Evolutionary conservation across 116 monocot genomes (phyloP).

Genomic region (Zostera marina): DNA sequence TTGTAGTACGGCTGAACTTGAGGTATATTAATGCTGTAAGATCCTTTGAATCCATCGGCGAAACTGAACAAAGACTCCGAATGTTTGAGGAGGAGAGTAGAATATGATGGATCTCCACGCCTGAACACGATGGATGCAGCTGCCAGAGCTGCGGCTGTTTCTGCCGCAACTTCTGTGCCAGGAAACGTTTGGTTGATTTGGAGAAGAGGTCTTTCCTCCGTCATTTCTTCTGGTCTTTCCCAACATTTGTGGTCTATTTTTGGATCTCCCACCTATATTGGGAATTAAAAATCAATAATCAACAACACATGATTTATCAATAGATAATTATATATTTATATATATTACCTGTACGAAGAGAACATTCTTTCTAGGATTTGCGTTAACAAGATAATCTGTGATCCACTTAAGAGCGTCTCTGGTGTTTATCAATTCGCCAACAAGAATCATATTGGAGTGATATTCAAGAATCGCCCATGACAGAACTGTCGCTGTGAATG

Average conservation of each 20-base stretch:
- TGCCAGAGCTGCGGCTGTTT: conserved; percentile 34
- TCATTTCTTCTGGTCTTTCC: conserved; percentile 74
- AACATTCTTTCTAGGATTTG: conserved; percentile 3
- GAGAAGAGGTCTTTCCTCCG: conserved; percentile 44
- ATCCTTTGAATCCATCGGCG: conserved; percentile 53
- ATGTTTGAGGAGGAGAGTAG: conserved; percentile 50
- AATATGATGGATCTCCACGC: conserved; percentile 13
- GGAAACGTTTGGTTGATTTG: conserved; percentile 18
- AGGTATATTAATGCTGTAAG: conserved; percentile 56
- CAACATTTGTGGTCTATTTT: conserved; percentile 62
- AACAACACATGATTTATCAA: too few relatives aligned
- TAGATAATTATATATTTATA: too few relatives aligned
- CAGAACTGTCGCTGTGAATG: conserved; percentile 78
- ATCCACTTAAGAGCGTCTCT: conserved; percentile 57
- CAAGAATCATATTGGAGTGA: conserved; percentile 25
- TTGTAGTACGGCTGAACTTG: conserved; percentile 61
- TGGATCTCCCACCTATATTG: conserved; percentile 59
- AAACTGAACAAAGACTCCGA: conserved; percentile 74
- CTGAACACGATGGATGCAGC: conserved; percentile 27
- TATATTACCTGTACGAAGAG: too few relatives aligned
- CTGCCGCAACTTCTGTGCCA: conserved; percentile 35
- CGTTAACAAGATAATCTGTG: conserved; percentile 68
- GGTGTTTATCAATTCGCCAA: conserved; percentile 33
- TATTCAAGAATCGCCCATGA: conserved; percentile 77
- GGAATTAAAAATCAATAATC: too few relatives aligned